A percentile compares a stretch with the other conserved stretches of the same genome.
Conservation (phyloP, 208 protist species). For the Acanthamoeba quina region DNA sequence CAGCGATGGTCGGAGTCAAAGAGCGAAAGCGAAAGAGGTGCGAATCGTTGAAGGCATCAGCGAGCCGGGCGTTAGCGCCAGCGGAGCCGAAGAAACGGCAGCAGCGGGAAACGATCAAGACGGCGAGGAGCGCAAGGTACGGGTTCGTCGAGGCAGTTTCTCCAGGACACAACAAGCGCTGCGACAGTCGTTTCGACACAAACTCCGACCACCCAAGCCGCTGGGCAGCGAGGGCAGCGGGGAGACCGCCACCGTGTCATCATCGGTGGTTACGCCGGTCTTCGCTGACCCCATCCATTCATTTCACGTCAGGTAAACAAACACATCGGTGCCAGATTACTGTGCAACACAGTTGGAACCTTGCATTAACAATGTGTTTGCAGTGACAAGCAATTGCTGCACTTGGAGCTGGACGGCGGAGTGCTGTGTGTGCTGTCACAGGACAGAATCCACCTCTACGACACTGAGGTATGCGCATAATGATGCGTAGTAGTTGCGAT, state of each 20-base stretch:
- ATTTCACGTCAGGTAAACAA: constrained; percentile 1
- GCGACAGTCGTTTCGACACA: background rate
- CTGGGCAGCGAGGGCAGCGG: background rate
- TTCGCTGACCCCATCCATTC: background rate
- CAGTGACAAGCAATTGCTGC: constrained; percentile 36
- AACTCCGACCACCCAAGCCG: background rate
- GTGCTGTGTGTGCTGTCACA: constrained; percentile 19
- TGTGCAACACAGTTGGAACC: too few relatives aligned
- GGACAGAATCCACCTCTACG: constrained; percentile 23
- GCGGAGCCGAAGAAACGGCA: background rate
- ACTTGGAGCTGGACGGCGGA: background rate
- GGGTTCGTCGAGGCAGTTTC: background rate
- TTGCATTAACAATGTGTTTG: background rate
- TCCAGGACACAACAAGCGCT: background rate
- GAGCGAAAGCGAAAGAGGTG: background rate
- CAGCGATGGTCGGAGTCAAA: background rate
- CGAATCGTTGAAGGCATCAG: background rate
- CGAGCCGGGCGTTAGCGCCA: background rate
- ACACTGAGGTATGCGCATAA: background rate
- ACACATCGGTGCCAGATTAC: background rate
- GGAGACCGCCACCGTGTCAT: background rate
- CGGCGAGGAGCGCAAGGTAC: background rate
- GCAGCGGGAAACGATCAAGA: background rate
- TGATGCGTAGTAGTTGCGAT: background rate
- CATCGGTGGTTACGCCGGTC: background rate